Evolutionary conservation across 768 basidiomycete genomes (phyloP), one percentile per base, ranked within the genome.

Genomic region (Lactarius quietus): DNA sequence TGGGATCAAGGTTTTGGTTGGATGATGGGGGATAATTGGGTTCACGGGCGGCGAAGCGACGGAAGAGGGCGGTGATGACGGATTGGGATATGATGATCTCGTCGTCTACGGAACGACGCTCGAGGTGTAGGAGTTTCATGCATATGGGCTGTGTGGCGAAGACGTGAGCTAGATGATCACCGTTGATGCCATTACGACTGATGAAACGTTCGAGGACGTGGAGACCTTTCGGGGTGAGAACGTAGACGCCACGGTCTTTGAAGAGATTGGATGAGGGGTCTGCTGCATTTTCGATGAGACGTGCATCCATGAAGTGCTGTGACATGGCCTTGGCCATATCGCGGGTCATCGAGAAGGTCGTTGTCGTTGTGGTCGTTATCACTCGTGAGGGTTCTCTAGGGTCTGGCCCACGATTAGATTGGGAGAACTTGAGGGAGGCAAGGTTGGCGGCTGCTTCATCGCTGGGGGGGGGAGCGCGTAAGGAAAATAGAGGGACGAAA

Each of bases 321-420:
- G 93, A 92, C 89, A 99, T 98, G 38, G 93, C 94, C 80, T 98
- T 98, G 68, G 97, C 97, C 92, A 99, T 98, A 53, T 99, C 97
- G 71, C 97, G 90, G 70, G 94, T 93, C 97, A 99, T 98, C 67
- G 94, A 94, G 80, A 99, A 99, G 38, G 97, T 99, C 51, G 97
- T 99, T 6, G 97, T 98, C 7, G 97, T 99, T 0, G 97, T 99
- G 0, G 97, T 99, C 73, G 97, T 99, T 74, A 99, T 91, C 77
- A 99, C 93, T 74, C 97, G 90, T 77, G 92, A 88, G 72, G 95
- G 94, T 78, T 99, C 97, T 80, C 93, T 90, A 70, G 97, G 96
- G 83, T 99, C 97, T 73, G 95, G 92, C 71, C 94, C 91, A 74
- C 97, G 93, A 80, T 95, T 96, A 61, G 97, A 98, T 80, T 99